Percentiles rank a stretch among this genome's conserved stretches.
phyloP scores from a whole-genome alignment of 768 basidiomycete genomes.

The Lentinula detonsa region DNA sequence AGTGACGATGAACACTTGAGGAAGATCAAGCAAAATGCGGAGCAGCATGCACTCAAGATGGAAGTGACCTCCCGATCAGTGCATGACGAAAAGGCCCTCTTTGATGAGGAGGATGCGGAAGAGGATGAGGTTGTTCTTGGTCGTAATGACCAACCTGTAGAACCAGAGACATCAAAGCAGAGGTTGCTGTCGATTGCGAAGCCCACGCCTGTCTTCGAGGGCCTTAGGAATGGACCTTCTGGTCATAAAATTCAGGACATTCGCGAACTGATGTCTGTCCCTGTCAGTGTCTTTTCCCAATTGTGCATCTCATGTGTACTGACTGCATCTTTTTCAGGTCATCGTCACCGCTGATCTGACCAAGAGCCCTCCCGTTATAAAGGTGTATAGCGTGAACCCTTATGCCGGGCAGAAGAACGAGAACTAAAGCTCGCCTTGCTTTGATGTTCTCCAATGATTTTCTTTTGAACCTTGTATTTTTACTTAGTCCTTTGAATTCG shows the following conservation, averaged over 20 bases:
- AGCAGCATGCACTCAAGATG: slow-evolving; percentile 89
- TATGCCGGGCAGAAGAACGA: slow-evolving; percentile 60
- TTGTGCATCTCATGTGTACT: slow-evolving; percentile 1
- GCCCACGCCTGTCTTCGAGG: slow-evolving; percentile 76
- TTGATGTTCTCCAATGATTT: not conserved
- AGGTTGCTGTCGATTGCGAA: slow-evolving; percentile 72
- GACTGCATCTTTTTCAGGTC: slow-evolving; percentile 43
- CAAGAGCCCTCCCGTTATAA: slow-evolving; percentile 95
- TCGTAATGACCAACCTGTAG: slow-evolving; percentile 36
- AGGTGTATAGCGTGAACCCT: slow-evolving; percentile 94
- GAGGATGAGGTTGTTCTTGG: slow-evolving; percentile 83
- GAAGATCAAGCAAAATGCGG: slow-evolving; percentile 90
- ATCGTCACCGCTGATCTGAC: slow-evolving; percentile 93
- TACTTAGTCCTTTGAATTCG: not conserved
- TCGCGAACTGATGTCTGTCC: slow-evolving; percentile 87
- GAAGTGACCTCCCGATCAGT: slow-evolving; percentile 81
- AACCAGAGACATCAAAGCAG: slow-evolving; percentile 69
- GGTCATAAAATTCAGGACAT: slow-evolving; percentile 98
- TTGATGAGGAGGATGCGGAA: slow-evolving; percentile 81
- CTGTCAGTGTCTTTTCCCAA: slow-evolving; percentile 45
- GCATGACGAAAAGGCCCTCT: slow-evolving; percentile 82
- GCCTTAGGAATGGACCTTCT: slow-evolving; percentile 59
- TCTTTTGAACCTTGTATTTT: slow-evolving; percentile 3
- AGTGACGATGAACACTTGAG: slow-evolving; percentile 94
- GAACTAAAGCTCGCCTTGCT: slow-evolving; percentile 10